phyloP scores from a whole-genome alignment of 2,329 filamentous ascomycete genomes.

The Calonectria pseudoturangicola region DNA sequence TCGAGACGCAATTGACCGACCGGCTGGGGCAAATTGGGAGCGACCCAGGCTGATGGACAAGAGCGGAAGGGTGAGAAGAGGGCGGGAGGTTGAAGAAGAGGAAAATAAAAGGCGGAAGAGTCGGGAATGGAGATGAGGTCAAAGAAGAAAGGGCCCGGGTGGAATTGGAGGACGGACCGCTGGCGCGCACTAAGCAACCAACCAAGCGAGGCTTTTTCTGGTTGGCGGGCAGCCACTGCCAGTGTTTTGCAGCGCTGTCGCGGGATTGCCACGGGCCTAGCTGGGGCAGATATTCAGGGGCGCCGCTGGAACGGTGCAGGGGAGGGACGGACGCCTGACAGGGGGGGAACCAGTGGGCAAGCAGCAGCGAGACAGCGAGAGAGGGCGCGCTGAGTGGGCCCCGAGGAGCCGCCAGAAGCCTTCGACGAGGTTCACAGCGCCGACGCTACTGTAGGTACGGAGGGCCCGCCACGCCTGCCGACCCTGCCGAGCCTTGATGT shows the following conservation, averaged over 20 bases:
- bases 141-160: constrained; percentile 42
- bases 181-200: constrained; percentile 35
- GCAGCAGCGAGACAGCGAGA: background rate
- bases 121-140: constrained; percentile 33
- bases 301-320: constrained; percentile 14
- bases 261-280: constrained; percentile 23
- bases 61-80: constrained; percentile 43
- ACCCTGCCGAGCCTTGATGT: constrained; percentile 25
- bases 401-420: constrained; percentile 13
- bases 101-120: constrained; percentile 28
- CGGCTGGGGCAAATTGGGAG: constrained; percentile 17
- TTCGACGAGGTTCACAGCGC: constrained; percentile 11
- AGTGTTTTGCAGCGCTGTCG: constrained; percentile 17
- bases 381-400: constrained; percentile 24
- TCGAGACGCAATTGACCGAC: constrained; percentile 36
- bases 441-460: constrained; percentile 38
- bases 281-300: constrained; percentile 21
- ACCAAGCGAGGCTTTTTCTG: constrained; percentile 49
- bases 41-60: constrained; percentile 37
- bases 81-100: constrained; percentile 24
- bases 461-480: constrained; percentile 12
- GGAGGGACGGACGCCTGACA: background rate
- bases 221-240: constrained; percentile 20
- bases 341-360: background rate
- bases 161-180: constrained; percentile 40